Evolutionary conservation across 306 rosid species (phyloP).

Genomic region (Rubus parviflorus): DNA sequence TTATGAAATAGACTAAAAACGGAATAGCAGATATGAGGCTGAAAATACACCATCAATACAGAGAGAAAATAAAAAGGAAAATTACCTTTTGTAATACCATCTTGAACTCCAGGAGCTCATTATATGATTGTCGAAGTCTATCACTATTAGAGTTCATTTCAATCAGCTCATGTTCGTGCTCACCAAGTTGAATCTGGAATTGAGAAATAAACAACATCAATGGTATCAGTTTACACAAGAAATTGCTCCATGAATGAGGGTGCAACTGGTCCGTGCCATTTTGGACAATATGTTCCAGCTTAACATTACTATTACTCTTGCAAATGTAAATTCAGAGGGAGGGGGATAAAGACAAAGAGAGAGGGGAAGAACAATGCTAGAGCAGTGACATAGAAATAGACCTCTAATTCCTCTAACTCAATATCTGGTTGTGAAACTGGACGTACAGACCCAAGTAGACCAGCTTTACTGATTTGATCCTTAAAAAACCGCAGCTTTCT

Average conservation of each 20-base stretch:
- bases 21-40: not conserved
- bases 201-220: constrained; percentile 20
- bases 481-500: constrained; percentile 88
- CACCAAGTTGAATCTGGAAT: constrained; percentile 83
- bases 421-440: constrained; percentile 68
- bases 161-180: constrained; percentile 90
- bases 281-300: constrained; percentile 17
- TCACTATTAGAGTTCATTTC: constrained; percentile 94
- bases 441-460: constrained; percentile 53
- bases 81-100: constrained; percentile 91
- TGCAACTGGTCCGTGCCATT: constrained; percentile 11
- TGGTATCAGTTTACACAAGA: constrained; percentile 34
- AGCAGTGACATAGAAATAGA: constrained; percentile 34
- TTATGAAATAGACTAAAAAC: not conserved
- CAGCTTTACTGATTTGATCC: constrained; percentile 91
- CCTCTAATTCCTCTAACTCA: constrained; percentile 94
- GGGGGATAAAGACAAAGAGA: not conserved
- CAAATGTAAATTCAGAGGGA: constrained; percentile 24
- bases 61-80: constrained; percentile 11
- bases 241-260: constrained; percentile 21
- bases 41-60: constrained; percentile 4
- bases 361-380: constrained; percentile 15
- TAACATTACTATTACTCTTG: constrained; percentile 23
- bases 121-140: constrained; percentile 82
- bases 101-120: constrained; percentile 96